These are phyloP conservation scores for Ammopiptanthus mongolicus DNA, from an alignment of 306 rosid genomes.

Conservation along the genomic window DNA sequence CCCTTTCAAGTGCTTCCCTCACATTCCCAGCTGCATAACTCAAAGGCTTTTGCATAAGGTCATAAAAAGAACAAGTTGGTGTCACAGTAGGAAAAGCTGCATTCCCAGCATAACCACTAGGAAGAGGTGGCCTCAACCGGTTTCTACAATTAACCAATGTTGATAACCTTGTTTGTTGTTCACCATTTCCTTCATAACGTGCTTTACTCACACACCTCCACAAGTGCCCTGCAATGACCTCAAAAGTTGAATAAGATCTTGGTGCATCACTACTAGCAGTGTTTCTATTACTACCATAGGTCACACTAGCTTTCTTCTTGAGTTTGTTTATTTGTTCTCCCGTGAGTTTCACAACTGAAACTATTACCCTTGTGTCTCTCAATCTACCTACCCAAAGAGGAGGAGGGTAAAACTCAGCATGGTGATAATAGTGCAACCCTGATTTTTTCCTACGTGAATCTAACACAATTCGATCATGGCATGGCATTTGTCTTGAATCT, in stretches of 20 bases:
- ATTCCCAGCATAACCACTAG: slow-evolving; percentile 7
- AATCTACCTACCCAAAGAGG: slow-evolving; percentile 12
- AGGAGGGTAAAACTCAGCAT: slow-evolving; percentile 13
- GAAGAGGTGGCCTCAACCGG: slow-evolving; percentile 26
- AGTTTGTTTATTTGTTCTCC: slow-evolving; percentile 8
- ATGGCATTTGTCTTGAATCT: not conserved
- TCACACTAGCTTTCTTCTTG: not conserved
- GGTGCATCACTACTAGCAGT: too few relatives aligned
- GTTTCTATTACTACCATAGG: too few relatives aligned
- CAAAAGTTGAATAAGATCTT: slow-evolving; percentile 23
- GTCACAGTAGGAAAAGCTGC: slow-evolving; percentile 25
- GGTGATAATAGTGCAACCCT: not conserved
- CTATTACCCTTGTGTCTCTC: not conserved
- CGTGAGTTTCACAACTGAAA: slow-evolving; percentile 3
- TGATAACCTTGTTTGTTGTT: slow-evolving; percentile 27
- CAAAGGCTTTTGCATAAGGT: slow-evolving; percentile 9
- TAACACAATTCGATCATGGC: not conserved
- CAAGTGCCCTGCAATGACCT: slow-evolving; percentile 30
- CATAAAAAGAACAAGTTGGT: not conserved
- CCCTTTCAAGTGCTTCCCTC: slow-evolving; percentile 17
- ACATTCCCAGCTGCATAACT: not conserved
- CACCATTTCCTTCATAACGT: not conserved
- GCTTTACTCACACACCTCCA: slow-evolving; percentile 37
- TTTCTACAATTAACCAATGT: slow-evolving; percentile 24
- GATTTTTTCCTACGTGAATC: not conserved